Evolutionary conservation across 805 yeast species (phyloP).

Genomic region (Blastobotrys chiropterorum): DNA sequence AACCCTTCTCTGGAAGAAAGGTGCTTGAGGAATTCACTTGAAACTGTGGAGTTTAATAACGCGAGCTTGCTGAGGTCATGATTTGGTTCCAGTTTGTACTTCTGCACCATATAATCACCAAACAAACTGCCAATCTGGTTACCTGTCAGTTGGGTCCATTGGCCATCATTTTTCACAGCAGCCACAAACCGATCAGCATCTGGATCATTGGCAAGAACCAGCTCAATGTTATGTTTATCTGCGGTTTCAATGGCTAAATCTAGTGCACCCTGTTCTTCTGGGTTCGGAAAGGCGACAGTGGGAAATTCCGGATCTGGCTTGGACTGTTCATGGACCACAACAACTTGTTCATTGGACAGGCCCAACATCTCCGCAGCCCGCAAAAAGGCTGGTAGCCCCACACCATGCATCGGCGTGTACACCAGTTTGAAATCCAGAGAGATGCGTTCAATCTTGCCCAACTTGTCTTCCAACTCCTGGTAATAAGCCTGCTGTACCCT

Average conservation of each 20-base stretch:
- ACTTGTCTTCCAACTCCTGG: slow-evolving; percentile 2
- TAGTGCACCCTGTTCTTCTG: slow-evolving; percentile 91
- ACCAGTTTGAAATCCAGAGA: slow-evolving; percentile 39
- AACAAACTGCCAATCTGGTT: slow-evolving; percentile 85
- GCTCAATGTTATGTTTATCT: slow-evolving; percentile 38
- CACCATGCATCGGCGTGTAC: slow-evolving; percentile 96
- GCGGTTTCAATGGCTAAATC: slow-evolving; percentile 64
- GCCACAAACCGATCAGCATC: slow-evolving; percentile 93
- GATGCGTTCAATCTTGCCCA: not conserved
- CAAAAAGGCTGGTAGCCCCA: slow-evolving; percentile 61
- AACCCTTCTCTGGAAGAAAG: slow-evolving; percentile 62
- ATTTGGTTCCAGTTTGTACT: slow-evolving; percentile 20
- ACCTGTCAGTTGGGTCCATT: slow-evolving; percentile 82
- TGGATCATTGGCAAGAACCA: slow-evolving; percentile 89
- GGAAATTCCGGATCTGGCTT: slow-evolving; percentile 80
- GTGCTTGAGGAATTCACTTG: slow-evolving; percentile 69
- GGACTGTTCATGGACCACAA: slow-evolving; percentile 57
- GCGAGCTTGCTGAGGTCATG: slow-evolving; percentile 34
- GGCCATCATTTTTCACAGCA: slow-evolving; percentile 49
- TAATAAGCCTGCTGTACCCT: slow-evolving; percentile 3
- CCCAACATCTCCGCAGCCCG: slow-evolving; percentile 37
- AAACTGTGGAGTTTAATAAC: slow-evolving; percentile 83
- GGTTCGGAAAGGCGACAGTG: slow-evolving; percentile 87
- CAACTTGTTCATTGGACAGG: slow-evolving; percentile 28
- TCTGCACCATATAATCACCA: slow-evolving; percentile 55